Evolutionary conservation across 2,329 filamentous ascomycete species (phyloP).

Genomic region (Hypocrella siamensis): DNA sequence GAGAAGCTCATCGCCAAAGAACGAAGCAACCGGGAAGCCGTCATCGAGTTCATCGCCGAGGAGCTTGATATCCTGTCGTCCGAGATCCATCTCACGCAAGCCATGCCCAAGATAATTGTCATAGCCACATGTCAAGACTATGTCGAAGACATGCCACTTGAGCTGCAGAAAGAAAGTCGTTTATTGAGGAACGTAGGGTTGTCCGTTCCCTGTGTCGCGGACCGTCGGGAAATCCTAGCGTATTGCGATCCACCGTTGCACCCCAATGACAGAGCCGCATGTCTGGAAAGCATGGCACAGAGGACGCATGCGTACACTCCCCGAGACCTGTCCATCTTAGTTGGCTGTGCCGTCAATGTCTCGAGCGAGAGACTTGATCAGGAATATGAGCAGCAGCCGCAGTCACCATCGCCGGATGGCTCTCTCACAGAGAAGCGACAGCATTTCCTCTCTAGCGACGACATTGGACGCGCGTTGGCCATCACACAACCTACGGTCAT

Average conservation of each 20-base stretch:
- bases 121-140: slow-evolving; percentile 60
- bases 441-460: slow-evolving; percentile 22
- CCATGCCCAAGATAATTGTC: slow-evolving; percentile 47
- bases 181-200: slow-evolving; percentile 57
- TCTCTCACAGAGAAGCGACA: no score
- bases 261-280: slow-evolving; percentile 30
- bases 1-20: slow-evolving; percentile 53
- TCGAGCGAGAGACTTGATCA: slow-evolving; percentile 11
- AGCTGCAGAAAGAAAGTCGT: slow-evolving; percentile 47
- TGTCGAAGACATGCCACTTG: slow-evolving; percentile 53
- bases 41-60: slow-evolving; percentile 33
- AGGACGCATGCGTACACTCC: slow-evolving; percentile 80
- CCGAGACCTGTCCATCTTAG: slow-evolving; percentile 54
- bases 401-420: no score
- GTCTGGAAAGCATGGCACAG: slow-evolving; percentile 47
- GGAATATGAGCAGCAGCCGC: no score
- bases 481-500: slow-evolving; percentile 70
- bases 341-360: slow-evolving; percentile 19
- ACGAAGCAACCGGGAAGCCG: slow-evolving; percentile 30
- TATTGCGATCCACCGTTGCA: slow-evolving; percentile 34
- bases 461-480: slow-evolving; percentile 51
- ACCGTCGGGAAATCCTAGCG: slow-evolving; percentile 60
- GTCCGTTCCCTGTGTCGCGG: slow-evolving; percentile 56
- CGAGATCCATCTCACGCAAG: slow-evolving; percentile 18
- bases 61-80: slow-evolving; percentile 39